Base-by-base conservation (phyloP, 345 rosid species). In the Gossypium turneri region DNA sequence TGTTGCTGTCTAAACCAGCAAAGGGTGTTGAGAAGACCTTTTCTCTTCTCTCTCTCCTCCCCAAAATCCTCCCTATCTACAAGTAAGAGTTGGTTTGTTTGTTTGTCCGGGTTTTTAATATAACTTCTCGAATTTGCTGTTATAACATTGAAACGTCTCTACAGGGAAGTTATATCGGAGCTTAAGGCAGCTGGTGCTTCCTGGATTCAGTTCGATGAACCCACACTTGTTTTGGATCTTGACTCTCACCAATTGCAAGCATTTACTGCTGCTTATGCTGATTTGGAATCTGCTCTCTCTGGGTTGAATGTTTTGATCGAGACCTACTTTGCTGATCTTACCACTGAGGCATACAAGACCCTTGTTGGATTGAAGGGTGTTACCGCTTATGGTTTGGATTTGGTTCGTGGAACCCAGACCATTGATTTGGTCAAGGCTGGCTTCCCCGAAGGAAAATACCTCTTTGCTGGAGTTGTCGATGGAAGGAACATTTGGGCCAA, bases 401-500 rank as follows among this genome's bases (percentile, higher is more conserved):
- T 92, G 85, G 85, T 91, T 63, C 97, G 97, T 84, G 98, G 98
- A 79, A 78, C 89, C 70, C 86, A 88, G 88, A 90, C 94, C 67
- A 70, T 90, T 76, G 95, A 90, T 58, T 85, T 94, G 87, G 85
- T 94, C 86, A 91, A 91, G 90, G 67, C 83, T 55, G 86, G 80
- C 12, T 92, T 90, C 87, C 98, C 98, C 9, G 2, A 80, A 67
- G 97, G 90, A n/a, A 94, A 94, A 80, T 87, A 87, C 80, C 92
- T 94, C 67, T 92, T 94, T 75, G 95, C 95, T 86, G 98, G 98
- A 55, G 90, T 94, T 70, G 97, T 92, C 71, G 98, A 94, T 58
- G 98, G 98, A 77, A 89, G 98, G 88, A 94, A 94, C 89, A 91
- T 94, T 77, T 94, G 98, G 98, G 98, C 98, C 72, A 93, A 94